These are phyloP conservation scores for Aschersonia sp. DNA, from an alignment of 2,329 filamentous ascomycete species.

Conservation along the genomic window DNA sequence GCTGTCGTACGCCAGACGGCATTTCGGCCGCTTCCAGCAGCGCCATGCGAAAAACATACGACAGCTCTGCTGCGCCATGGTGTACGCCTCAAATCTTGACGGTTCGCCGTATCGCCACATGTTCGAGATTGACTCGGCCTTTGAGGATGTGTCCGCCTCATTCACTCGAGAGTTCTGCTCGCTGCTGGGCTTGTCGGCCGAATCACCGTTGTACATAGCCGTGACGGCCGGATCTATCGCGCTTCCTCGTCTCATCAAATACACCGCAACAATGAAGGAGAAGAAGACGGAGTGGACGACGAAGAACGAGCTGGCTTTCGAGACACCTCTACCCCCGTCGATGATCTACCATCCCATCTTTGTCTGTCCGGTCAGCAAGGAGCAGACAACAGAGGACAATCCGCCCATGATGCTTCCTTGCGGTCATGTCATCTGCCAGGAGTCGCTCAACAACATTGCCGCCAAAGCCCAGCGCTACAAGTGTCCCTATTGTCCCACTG, in stretches of 20 bases:
- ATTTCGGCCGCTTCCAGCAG: conserved; percentile 61
- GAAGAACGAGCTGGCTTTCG: conserved; percentile 74
- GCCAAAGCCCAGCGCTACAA: conserved; percentile 76
- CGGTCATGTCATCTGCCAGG: conserved; percentile 82
- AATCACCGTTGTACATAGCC: conserved; percentile 86
- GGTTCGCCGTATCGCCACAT: conserved; percentile 66
- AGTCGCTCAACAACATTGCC: conserved; percentile 65
- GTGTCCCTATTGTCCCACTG: conserved; percentile 87
- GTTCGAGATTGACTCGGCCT: conserved; percentile 63
- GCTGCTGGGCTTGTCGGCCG: conserved; percentile 73
- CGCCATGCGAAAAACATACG: conserved; percentile 70
- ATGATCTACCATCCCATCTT: conserved; percentile 90
- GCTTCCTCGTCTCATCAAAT: conserved; percentile 76
- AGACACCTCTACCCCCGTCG: conserved; percentile 43
- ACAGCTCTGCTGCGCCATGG: conserved; percentile 66
- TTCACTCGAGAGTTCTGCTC: conserved; percentile 95
- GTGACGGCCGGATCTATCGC: conserved; percentile 87
- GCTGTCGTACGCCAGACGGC: conserved; percentile 57
- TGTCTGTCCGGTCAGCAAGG: conserved; percentile 92
- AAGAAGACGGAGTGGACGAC: conserved; percentile 94
- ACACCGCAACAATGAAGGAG: conserved; percentile 73
- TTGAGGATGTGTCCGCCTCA: conserved; percentile 69
- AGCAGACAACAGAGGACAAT: conserved; percentile 85
- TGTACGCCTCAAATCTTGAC: conserved; percentile 60
- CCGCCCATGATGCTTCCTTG: conserved; percentile 96